Percentiles rank a stretch among this genome's conserved stretches.
phyloP scores from a whole-genome alignment of 495 filamentous ascomycete genomes.

The Podospora australis region DNA sequence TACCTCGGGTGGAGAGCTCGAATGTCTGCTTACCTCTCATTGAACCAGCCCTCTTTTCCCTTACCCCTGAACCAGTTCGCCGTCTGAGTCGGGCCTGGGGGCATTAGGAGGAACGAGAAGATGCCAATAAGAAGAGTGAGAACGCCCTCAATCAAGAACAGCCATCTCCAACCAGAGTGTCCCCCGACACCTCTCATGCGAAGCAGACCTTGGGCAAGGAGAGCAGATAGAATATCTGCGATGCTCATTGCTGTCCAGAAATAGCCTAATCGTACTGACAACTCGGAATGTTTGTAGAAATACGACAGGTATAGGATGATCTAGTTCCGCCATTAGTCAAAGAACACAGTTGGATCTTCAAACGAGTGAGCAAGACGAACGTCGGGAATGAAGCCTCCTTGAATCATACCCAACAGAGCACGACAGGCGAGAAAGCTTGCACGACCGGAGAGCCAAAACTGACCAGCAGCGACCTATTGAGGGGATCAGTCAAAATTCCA shows the following conservation, averaged over 20 bases:
- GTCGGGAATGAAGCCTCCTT: conserved; percentile 63
- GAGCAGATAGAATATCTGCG: conserved; percentile 59
- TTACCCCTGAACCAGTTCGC: conserved; percentile 61
- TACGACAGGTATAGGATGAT: conserved; percentile 64
- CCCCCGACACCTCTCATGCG: conserved; percentile 56
- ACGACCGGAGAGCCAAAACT: conserved; percentile 59
- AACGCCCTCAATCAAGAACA: conserved; percentile 36
- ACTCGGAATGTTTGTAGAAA: conserved; percentile 55
- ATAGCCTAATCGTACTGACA: conserved; percentile 45
- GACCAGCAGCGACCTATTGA: conserved; percentile 57
- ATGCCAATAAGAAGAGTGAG: conserved; percentile 60
- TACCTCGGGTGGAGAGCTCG: not conserved
- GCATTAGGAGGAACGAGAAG: conserved; percentile 60
- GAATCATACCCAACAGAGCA: conserved; percentile 62
- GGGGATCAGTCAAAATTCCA: too few relatives aligned
- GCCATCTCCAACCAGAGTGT: conserved; percentile 58
- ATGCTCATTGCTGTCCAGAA: conserved; percentile 62
- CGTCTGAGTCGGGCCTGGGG: conserved; percentile 66
- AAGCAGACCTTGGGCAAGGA: conserved; percentile 66
- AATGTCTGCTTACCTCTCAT: conserved; percentile 38
- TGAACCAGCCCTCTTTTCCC: conserved; percentile 70
- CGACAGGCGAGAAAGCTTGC: conserved; percentile 58
- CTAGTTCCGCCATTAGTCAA: conserved; percentile 6
- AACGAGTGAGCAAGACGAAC: conserved; percentile 9
- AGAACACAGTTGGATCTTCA: too few relatives aligned